These are phyloP conservation scores for Casuarina equisetifolia DNA, from an alignment of 306 rosid species.

Conservation along the genomic window DNA sequence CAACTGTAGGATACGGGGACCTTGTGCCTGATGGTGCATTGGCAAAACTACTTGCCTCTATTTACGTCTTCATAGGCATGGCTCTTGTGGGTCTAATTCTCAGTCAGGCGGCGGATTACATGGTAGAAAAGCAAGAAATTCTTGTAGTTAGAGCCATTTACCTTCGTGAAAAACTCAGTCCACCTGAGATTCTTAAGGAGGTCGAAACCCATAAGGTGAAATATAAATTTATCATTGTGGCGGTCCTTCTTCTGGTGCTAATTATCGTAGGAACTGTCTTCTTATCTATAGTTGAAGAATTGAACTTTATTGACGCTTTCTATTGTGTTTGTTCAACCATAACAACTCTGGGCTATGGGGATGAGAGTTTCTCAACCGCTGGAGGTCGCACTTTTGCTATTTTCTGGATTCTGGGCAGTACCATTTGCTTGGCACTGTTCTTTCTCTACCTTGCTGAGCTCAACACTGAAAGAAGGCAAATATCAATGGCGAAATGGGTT, in stretches of 20 bases:
- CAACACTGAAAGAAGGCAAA: constrained; percentile 67
- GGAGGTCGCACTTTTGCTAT: constrained; percentile 70
- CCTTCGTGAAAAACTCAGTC: constrained; percentile 29
- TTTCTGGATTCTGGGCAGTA: constrained; percentile 79
- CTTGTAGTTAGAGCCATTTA: constrained; percentile 50
- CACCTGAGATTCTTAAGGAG: constrained; percentile 48
- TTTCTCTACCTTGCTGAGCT: constrained; percentile 74
- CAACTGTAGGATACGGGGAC: constrained; percentile 88
- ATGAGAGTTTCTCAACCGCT: constrained; percentile 67
- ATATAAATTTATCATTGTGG: constrained; percentile 55
- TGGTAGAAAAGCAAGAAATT: constrained; percentile 76
- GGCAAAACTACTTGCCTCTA: constrained; percentile 72
- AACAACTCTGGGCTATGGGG: constrained; percentile 87
- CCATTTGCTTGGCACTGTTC: constrained; percentile 73
- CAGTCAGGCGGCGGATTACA: constrained; percentile 73
- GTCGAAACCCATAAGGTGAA: constrained; percentile 42
- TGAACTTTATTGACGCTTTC: constrained; percentile 60
- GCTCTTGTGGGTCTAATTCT: constrained; percentile 66
- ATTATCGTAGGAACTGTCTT: constrained; percentile 52
- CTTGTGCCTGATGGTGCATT: constrained; percentile 63
- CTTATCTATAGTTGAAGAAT: constrained; percentile 49
- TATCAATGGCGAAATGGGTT: constrained; percentile 49
- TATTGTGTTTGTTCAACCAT: constrained; percentile 84
- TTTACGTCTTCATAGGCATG: constrained; percentile 75
- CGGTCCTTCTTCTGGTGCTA: constrained; percentile 40